Conservation (phyloP, 257 asterid genomes). For the Schizonepeta tenuifolia region DNA sequence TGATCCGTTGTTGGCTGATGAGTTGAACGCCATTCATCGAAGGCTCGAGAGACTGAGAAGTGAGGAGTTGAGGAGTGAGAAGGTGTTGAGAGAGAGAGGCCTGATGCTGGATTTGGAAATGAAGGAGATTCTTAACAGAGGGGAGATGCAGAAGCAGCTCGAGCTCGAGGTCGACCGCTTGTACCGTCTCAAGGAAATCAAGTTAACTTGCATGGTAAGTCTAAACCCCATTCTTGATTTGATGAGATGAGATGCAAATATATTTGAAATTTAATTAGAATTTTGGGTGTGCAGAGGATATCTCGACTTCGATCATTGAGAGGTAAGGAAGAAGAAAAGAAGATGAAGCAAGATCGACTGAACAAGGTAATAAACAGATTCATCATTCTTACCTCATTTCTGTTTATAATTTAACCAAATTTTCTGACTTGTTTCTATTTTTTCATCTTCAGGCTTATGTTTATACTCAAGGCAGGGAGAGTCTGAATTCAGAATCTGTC, state of each 20-base stretch:
- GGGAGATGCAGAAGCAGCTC: conserved; percentile 72
- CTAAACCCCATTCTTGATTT: background rate
- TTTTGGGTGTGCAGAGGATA: conserved; percentile 41
- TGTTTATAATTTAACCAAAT: background rate
- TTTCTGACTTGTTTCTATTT: background rate
- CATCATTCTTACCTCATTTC: background rate
- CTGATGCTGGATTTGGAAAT: conserved; percentile 58
- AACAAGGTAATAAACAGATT: conserved; percentile 13
- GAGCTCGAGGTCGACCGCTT: conserved; percentile 90
- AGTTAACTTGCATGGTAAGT: conserved; percentile 61
- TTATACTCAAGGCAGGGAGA: conserved; percentile 22
- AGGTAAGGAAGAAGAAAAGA: conserved; percentile 60
- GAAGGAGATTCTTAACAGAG: conserved; percentile 56
- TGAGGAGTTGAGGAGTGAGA: conserved; percentile 61
- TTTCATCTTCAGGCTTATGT: conserved; percentile 18
- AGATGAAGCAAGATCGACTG: conserved; percentile 37
- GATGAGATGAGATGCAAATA: background rate
- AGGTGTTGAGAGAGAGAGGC: conserved; percentile 52
- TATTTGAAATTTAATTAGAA: background rate
- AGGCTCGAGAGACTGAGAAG: conserved; percentile 62
- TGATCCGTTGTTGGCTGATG: conserved; percentile 72
- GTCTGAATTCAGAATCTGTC: conserved; percentile 1
- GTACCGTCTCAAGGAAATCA: conserved; percentile 79
- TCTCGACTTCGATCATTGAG: conserved; percentile 67
- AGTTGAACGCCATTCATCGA: conserved; percentile 66